A percentile compares a stretch with the other conserved stretches of the same genome.
These are phyloP conservation scores for Astrocystis sublimbata DNA, from an alignment of 495 filamentous ascomycete genomes.

Conservation along the genomic window DNA sequence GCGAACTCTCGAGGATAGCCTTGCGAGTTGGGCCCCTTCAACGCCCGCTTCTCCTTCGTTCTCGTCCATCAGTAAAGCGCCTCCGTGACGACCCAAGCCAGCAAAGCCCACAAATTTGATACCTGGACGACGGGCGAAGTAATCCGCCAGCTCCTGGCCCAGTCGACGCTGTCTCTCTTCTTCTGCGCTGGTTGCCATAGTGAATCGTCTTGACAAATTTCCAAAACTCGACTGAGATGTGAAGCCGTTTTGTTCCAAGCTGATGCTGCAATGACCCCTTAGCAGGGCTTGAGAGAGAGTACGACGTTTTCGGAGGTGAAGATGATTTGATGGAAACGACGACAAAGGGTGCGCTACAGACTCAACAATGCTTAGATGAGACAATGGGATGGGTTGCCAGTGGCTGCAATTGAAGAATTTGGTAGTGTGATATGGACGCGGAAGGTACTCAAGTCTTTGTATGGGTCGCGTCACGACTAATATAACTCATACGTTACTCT, in stretches of 20 bases:
- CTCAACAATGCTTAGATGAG: not conserved
- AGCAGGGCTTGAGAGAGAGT: not conserved
- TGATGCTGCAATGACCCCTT: not conserved
- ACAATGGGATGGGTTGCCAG: not conserved
- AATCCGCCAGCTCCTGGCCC: not conserved
- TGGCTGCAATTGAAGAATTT: not conserved
- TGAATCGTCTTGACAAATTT: not conserved
- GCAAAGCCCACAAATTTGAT: not conserved
- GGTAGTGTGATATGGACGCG: too few species aligned
- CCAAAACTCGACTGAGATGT: too few species aligned
- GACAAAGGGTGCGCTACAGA: not conserved
- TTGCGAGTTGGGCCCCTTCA: not conserved
- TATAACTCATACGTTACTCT: not conserved
- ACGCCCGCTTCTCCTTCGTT: not conserved
- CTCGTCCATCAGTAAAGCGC: not conserved
- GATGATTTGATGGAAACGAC: not conserved
- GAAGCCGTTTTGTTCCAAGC: not conserved
- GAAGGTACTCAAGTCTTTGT: too few species aligned
- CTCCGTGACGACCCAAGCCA: constrained; percentile 9
- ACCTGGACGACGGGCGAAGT: not conserved
- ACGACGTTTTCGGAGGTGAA: not conserved
- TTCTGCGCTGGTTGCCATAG: constrained; percentile 8
- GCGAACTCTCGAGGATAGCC: not conserved
- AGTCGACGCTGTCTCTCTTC: not conserved
- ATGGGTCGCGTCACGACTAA: not conserved